Percentiles rank a stretch among this genome's conserved stretches.
phyloP scores from a whole-genome alignment of 441 rosid species.

The Dalechampia spathulata region DNA sequence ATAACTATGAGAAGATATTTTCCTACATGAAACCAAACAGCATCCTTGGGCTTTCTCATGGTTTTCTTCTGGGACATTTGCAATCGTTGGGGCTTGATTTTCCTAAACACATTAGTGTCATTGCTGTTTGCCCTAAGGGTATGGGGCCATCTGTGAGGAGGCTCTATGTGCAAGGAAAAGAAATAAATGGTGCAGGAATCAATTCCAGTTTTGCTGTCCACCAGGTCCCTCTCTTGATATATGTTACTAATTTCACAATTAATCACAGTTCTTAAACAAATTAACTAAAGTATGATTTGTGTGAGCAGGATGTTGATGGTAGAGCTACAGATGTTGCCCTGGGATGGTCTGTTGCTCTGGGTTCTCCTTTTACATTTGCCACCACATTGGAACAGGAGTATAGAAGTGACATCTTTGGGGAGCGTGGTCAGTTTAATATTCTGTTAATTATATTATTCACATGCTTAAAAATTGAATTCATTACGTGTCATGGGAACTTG shows the following conservation, averaged over 20 bases:
- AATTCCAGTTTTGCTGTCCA: slow-evolving; percentile 91
- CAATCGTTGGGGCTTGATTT: slow-evolving; percentile 70
- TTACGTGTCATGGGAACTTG: too few species aligned
- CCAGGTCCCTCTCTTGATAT: slow-evolving; percentile 40
- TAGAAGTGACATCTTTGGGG: slow-evolving; percentile 96
- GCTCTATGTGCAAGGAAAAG: slow-evolving; percentile 91
- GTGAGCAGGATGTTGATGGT: slow-evolving; percentile 77
- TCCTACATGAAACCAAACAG: slow-evolving; percentile 92
- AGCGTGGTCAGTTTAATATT: slow-evolving; percentile 49
- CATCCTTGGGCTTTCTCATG: slow-evolving; percentile 91
- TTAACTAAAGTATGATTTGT: neutral
- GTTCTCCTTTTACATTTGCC: slow-evolving; percentile 95
- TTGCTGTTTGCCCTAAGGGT: slow-evolving; percentile 89
- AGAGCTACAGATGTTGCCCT: slow-evolving; percentile 90
- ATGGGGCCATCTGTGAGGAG: slow-evolving; percentile 97
- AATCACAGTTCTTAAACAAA: neutral
- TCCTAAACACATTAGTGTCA: slow-evolving; percentile 74
- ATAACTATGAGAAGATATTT: slow-evolving; percentile 73
- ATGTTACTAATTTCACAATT: neutral
- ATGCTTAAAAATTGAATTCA: neutral
- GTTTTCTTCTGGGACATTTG: slow-evolving; percentile 88
- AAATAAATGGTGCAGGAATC: slow-evolving; percentile 93
- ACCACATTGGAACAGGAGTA: slow-evolving; percentile 94
- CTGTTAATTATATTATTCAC: neutral
- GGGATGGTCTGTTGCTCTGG: slow-evolving; percentile 97